Evolutionary conservation across 2,329 filamentous ascomycete genomes (phyloP).

Genomic region (Aspergillus latus): DNA sequence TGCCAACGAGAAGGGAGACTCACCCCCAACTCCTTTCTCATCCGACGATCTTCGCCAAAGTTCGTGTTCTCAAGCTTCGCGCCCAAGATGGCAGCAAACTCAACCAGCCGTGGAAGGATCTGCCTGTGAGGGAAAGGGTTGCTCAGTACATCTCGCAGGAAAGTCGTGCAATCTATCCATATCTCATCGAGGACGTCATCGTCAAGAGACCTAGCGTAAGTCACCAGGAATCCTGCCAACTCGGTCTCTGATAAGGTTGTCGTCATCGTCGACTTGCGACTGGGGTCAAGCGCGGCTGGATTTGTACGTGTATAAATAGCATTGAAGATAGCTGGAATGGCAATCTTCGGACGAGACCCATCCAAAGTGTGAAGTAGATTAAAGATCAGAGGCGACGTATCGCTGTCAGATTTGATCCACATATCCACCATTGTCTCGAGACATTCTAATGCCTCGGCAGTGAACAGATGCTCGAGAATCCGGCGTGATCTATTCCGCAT

Average conservation of each 20-base stretch:
- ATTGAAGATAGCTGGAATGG: slow-evolving; percentile 92
- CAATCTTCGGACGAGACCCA: slow-evolving; percentile 84
- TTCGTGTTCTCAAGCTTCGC: slow-evolving; percentile 98
- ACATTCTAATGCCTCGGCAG: slow-evolving; percentile 88
- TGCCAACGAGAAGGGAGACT: slow-evolving; percentile 37
- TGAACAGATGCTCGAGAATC: slow-evolving; percentile 88
- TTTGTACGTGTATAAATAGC: slow-evolving; percentile 94
- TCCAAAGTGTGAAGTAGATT: slow-evolving; percentile 88
- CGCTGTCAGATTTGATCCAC: slow-evolving; percentile 62
- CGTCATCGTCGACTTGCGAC: slow-evolving; percentile 82
- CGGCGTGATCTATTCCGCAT: slow-evolving; percentile 87
- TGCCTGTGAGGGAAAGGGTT: slow-evolving; percentile 96
- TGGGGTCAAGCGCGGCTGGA: slow-evolving; percentile 72
- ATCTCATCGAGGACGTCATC: slow-evolving; percentile 99
- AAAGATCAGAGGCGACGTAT: slow-evolving; percentile 67
- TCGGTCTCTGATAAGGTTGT: slow-evolving; percentile 80
- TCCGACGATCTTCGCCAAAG: slow-evolving; percentile 89
- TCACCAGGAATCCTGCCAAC: slow-evolving; percentile 82
- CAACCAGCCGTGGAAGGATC: slow-evolving; percentile 78
- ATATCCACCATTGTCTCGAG: slow-evolving; percentile 85
- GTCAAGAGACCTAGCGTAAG: slow-evolving; percentile 85
- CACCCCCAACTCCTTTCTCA: slow-evolving; percentile 85
- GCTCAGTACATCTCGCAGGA: slow-evolving; percentile 81
- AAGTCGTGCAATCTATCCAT: slow-evolving; percentile 90
- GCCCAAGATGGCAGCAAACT: slow-evolving; percentile 85